phyloP scores from a whole-genome alignment of 2,329 filamentous ascomycete genomes.

The Akanthomyces uredinophilus region DNA sequence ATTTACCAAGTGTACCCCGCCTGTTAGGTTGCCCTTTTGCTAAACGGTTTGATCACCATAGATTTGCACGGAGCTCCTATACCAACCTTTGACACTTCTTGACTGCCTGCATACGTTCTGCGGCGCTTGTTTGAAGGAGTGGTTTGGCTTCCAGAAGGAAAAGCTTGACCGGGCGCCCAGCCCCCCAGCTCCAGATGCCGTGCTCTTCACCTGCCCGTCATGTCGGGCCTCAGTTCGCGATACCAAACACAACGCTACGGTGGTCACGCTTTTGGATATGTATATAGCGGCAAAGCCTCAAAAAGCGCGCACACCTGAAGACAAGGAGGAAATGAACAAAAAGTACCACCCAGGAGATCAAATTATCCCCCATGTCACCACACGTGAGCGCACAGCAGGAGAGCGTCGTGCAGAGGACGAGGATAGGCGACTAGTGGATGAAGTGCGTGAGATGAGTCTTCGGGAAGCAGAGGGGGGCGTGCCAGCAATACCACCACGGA shows the following conservation, averaged over 20 bases:
- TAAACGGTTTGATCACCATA: constrained; percentile 32
- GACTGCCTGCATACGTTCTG: constrained; percentile 96
- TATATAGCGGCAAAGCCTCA: constrained; percentile 75
- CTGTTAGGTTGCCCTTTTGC: neutral
- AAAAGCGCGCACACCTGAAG: constrained; percentile 61
- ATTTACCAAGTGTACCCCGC: constrained; percentile 23
- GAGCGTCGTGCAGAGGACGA: constrained; percentile 56
- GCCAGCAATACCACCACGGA: constrained; percentile 20
- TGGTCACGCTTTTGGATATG: constrained; percentile 86
- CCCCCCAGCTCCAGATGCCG: constrained; percentile 42
- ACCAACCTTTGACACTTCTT: constrained; percentile 83
- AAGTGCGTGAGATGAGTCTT: constrained; percentile 69
- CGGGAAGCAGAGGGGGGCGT: constrained; percentile 56
- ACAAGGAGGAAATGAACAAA: constrained; percentile 69
- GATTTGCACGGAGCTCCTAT: constrained; percentile 96
- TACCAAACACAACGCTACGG: constrained; percentile 84
- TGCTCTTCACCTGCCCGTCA: constrained; percentile 80
- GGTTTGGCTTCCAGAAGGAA: constrained; percentile 78
- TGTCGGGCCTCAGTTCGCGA: constrained; percentile 83
- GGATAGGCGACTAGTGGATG: constrained; percentile 64
- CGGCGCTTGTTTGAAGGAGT: constrained; percentile 90
- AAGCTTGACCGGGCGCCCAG: constrained; percentile 47
- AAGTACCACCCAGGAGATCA: constrained; percentile 79
- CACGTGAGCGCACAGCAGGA: constrained; percentile 45
- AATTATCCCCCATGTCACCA: constrained; percentile 61